Percentiles rank a stretch among this genome's conserved stretches.
These are phyloP conservation scores for Diddensiella caesifluorescens DNA, from an alignment of 805 yeast genomes.

Conservation along the genomic window DNA sequence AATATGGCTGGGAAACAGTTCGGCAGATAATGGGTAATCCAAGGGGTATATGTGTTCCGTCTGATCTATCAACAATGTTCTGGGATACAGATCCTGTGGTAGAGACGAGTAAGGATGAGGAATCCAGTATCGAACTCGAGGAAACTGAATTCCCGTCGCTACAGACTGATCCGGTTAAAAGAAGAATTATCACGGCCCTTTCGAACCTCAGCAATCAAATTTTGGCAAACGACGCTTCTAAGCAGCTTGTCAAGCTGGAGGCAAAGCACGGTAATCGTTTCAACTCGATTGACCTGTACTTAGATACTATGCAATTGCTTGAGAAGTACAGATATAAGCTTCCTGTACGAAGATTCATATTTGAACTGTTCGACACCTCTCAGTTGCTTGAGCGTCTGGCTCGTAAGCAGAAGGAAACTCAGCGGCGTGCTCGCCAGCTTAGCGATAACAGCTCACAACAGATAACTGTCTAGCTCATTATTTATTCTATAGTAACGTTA, in stretches of 20 bases:
- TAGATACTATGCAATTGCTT: slow-evolving; percentile 45
- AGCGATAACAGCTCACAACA: slow-evolving; percentile 8
- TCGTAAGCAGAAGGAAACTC: slow-evolving; percentile 18
- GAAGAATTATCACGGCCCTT: slow-evolving; percentile 32
- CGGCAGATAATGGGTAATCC: slow-evolving; percentile 39
- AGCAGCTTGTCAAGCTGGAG: slow-evolving; percentile 52
- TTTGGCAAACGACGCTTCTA: slow-evolving; percentile 48
- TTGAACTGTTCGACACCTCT: slow-evolving; percentile 56
- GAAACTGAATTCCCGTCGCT: slow-evolving; percentile 21
- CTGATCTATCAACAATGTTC: slow-evolving; percentile 23
- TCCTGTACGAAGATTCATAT: slow-evolving; percentile 56
- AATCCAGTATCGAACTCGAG: slow-evolving; percentile 4
- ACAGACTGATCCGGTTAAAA: slow-evolving; percentile 20
- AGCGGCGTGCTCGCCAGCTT: slow-evolving; percentile 16
- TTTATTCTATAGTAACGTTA: no score
- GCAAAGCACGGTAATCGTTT: slow-evolving; percentile 47
- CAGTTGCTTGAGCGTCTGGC: slow-evolving; percentile 49
- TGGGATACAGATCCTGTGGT: slow-evolving; percentile 1
- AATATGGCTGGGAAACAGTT: slow-evolving; percentile 64
- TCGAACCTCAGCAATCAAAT: slow-evolving; percentile 55
- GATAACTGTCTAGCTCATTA: no score
- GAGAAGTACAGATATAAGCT: slow-evolving; percentile 57
- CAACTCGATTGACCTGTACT: slow-evolving; percentile 51
- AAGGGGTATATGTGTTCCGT: slow-evolving; percentile 40
- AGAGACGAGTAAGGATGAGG: slow-evolving; percentile 4